Conservation (phyloP, 2,329 filamentous ascomycete species). For the Fusarium sp. region DNA sequence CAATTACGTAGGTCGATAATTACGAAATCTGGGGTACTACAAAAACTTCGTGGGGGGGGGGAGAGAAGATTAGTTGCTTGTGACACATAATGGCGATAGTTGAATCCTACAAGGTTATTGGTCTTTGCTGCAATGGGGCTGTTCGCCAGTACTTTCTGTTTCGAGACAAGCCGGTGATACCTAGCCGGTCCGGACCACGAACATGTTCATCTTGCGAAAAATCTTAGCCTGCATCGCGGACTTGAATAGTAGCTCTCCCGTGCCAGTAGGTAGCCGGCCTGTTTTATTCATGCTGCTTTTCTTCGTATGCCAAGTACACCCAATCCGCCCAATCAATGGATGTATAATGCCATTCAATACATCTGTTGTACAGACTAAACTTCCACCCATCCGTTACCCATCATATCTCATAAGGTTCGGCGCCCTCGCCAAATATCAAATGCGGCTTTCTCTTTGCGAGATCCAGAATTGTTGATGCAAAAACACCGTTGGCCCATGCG, state of each 20-base stretch:
- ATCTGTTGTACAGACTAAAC: not conserved
- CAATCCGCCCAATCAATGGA: not conserved
- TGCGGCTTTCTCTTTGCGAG: conserved; percentile 89
- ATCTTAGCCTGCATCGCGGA: not conserved
- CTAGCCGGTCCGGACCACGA: not conserved
- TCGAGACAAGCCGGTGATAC: not conserved
- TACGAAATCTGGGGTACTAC: conserved; percentile 6
- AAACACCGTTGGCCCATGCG: conserved; percentile 97
- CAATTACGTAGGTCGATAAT: not conserved
- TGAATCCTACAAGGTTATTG: not conserved
- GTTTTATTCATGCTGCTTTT: not conserved
- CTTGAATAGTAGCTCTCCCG: not conserved
- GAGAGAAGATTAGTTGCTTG: not conserved
- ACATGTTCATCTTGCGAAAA: not conserved
- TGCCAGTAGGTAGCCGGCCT: not conserved
- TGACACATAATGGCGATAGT: not conserved
- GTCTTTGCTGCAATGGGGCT: not conserved
- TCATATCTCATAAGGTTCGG: conserved; percentile 67
- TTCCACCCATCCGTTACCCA: not conserved
- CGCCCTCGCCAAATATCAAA: conserved; percentile 79
- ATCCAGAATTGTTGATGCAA: conserved; percentile 91
- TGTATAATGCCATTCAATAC: not conserved
- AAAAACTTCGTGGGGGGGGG: not conserved
- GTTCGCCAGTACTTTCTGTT: conserved; percentile 3
- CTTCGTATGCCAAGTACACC: not conserved